These are phyloP conservation scores for Xylariaceae sp. DNA, from an alignment of 2,329 filamentous ascomycete genomes.

Conservation along the genomic window DNA sequence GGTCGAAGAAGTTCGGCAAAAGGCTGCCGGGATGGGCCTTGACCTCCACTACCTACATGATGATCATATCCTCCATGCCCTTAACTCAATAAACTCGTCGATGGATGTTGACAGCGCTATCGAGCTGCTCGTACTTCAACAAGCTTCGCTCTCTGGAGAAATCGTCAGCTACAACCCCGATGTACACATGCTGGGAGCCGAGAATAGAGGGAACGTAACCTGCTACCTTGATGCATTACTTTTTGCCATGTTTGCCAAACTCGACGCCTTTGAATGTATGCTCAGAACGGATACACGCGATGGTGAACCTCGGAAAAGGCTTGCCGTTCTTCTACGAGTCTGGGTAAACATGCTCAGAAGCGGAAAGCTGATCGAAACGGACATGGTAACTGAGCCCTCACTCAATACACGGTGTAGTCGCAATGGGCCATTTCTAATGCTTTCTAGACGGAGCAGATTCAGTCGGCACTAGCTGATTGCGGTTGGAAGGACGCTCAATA, in stretches of 20 bases:
- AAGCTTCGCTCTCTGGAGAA: conserved; percentile 74
- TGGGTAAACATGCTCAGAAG: conserved; percentile 91
- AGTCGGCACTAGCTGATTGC: conserved; percentile 74
- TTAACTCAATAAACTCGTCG: conserved; percentile 57
- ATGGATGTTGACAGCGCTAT: conserved; percentile 70
- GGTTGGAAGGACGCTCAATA: conserved; percentile 79
- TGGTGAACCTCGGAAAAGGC: conserved; percentile 63
- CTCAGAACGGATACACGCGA: conserved; percentile 67
- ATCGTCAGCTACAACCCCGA: conserved; percentile 68
- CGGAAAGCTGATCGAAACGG: conserved; percentile 76
- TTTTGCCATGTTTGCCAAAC: conserved; percentile 90
- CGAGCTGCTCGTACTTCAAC: conserved; percentile 69
- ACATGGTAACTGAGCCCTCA: conserved; percentile 56
- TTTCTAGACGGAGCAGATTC: conserved; percentile 70
- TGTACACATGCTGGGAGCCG: conserved; percentile 71
- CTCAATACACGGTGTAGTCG: not conserved
- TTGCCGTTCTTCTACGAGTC: conserved; percentile 73
- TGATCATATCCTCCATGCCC: conserved; percentile 53
- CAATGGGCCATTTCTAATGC: conserved; percentile 24
- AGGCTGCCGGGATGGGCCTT: conserved; percentile 38
- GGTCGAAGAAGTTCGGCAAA: conserved; percentile 32
- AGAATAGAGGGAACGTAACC: conserved; percentile 81
- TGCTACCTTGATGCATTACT: conserved; percentile 89
- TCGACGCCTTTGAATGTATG: conserved; percentile 90
- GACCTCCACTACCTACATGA: conserved; percentile 38